Percentiles rank a stretch among this genome's conserved stretches.
Conservation (phyloP, 2,329 filamentous ascomycete species). For the Metarhizium anisopliae region DNA sequence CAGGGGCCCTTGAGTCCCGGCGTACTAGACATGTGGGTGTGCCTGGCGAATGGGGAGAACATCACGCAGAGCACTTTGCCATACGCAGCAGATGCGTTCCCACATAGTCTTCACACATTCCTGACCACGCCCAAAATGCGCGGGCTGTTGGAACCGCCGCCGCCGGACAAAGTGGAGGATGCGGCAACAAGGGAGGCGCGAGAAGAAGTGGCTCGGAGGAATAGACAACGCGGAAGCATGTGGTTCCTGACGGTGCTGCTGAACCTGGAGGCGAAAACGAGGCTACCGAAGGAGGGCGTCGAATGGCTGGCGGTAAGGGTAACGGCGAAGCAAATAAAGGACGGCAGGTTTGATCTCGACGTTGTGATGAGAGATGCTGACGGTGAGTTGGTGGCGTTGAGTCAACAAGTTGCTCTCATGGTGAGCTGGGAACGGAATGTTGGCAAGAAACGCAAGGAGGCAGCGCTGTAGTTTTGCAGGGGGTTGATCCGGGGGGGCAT, state of each 20-base stretch:
- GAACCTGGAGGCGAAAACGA: conserved; percentile 69
- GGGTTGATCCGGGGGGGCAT: too few relatives aligned
- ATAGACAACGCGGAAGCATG: conserved; percentile 33
- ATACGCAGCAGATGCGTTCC: conserved; percentile 55
- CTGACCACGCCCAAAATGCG: conserved; percentile 1
- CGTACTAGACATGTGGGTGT: conserved; percentile 43
- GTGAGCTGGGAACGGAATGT: conserved; percentile 9
- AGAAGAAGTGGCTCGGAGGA: conserved; percentile 51
- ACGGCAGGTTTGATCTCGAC: conserved; percentile 68
- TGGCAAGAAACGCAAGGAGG: conserved; percentile 1
- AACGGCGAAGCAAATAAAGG: conserved; percentile 55
- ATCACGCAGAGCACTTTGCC: conserved; percentile 58
- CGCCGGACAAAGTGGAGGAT: conserved; percentile 25
- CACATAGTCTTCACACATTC: conserved; percentile 17
- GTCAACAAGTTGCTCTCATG: conserved; percentile 17
- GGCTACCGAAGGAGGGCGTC: conserved; percentile 55
- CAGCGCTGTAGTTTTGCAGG: background rate
- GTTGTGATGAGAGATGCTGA: conserved; percentile 47
- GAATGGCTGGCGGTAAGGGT: conserved; percentile 64
- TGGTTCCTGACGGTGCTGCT: conserved; percentile 72
- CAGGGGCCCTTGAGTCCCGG: conserved; percentile 7
- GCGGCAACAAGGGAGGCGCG: conserved; percentile 61
- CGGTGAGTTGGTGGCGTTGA: conserved; percentile 19
- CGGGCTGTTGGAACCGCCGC: background rate
- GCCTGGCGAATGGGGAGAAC: conserved; percentile 45